Conservation (phyloP, 2,329 filamentous ascomycete species). For the Cordyceps cicadae region DNA sequence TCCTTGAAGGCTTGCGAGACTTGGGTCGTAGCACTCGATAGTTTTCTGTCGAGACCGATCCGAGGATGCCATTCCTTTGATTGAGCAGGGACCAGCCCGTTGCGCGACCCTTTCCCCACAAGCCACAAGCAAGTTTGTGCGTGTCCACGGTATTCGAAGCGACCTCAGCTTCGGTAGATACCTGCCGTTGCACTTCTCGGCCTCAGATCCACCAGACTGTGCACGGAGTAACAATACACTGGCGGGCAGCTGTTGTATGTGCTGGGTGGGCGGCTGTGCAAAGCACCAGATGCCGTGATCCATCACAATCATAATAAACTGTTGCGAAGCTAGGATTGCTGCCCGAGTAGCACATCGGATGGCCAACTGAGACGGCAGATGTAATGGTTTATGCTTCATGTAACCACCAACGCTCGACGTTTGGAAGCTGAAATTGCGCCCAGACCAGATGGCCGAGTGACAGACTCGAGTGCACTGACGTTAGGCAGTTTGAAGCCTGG, state of each 20-base stretch:
- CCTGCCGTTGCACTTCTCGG: too few species aligned
- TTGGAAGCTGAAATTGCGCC: too few species aligned
- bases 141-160: too few species aligned
- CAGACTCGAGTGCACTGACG: too few species aligned
- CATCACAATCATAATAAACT: not conserved
- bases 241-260: not conserved
- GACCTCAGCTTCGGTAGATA: too few species aligned
- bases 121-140: not conserved
- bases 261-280: too few species aligned
- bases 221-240: too few species aligned
- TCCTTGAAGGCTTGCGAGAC: not conserved
- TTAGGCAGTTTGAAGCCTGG: too few species aligned
- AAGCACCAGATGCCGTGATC: not conserved
- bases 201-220: too few species aligned
- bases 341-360: not conserved
- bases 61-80: not conserved
- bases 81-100: not conserved
- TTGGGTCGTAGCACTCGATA: not conserved
- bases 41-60: not conserved
- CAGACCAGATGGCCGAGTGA: too few species aligned
- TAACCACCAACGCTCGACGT: not conserved
- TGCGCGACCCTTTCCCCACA: not conserved
- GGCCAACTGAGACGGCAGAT: not conserved
- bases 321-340: not conserved
- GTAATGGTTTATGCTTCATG: not conserved